Evolutionary conservation across 139 green algal species (phyloP).

Genomic region (Tetradesmus obliquus): DNA sequence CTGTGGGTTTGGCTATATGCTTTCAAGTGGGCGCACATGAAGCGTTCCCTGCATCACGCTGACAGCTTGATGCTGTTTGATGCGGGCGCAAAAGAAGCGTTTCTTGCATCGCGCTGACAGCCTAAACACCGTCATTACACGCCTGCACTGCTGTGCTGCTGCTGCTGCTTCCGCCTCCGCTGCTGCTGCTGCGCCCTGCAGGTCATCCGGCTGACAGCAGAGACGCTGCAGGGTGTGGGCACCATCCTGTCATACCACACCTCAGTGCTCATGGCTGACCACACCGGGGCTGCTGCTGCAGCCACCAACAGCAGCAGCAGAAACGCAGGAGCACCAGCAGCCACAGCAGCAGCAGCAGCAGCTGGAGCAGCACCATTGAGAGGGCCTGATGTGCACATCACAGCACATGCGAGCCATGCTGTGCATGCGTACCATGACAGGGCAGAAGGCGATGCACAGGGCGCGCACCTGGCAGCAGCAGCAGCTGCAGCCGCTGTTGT

Average conservation of each 20-base stretch:
- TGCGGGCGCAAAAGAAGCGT: too few species aligned
- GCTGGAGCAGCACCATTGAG: background rate
- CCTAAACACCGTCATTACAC: too few species aligned
- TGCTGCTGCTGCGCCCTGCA: background rate
- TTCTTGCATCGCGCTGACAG: too few species aligned
- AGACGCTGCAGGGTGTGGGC: slow-evolving; percentile 7
- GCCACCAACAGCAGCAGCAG: background rate
- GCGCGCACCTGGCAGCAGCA: background rate
- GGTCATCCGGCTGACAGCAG: slow-evolving; percentile 11
- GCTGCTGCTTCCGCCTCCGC: background rate
- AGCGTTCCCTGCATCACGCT: too few species aligned
- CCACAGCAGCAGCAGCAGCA: background rate
- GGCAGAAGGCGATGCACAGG: background rate
- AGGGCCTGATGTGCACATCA: background rate
- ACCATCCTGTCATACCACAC: slow-evolving; percentile 31
- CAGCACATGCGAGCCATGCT: background rate
- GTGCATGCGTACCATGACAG: background rate
- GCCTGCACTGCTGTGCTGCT: background rate
- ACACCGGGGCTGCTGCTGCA: background rate
- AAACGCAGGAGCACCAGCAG: background rate
- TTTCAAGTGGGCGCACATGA: too few species aligned
- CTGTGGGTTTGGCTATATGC: too few species aligned
- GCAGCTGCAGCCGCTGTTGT: background rate
- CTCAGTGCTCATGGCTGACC: slow-evolving; percentile 31
- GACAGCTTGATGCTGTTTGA: too few species aligned